Evolutionary conservation across 768 basidiomycete genomes (phyloP).

Genomic region (Suillus luteus): DNA sequence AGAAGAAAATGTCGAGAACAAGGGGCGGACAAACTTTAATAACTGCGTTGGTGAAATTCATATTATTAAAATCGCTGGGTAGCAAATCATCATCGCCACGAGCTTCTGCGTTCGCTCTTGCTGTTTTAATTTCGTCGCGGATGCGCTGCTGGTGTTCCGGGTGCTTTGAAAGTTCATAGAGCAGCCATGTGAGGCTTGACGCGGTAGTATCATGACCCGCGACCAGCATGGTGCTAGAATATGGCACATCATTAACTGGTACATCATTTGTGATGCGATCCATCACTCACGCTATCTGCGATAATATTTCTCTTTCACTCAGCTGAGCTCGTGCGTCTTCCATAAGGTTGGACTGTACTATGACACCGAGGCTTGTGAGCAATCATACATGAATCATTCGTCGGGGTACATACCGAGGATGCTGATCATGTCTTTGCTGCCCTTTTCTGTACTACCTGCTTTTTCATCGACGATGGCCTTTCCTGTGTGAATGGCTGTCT

Average conservation of each 20-base stretch:
- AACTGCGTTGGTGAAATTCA: constrained; percentile 34
- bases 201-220: constrained; percentile 26
- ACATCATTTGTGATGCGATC: constrained; percentile 17
- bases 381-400: not conserved
- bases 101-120: constrained; percentile 22
- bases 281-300: constrained; percentile 32
- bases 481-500: constrained; percentile 26
- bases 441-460: constrained; percentile 21
- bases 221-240: constrained; percentile 18
- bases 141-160: constrained; percentile 20
- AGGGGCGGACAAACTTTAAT: constrained; percentile 30
- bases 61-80: constrained; percentile 34
- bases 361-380: not conserved
- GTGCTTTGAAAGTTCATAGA: constrained; percentile 20
- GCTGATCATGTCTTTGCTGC: constrained; percentile 36
- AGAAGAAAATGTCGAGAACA: not conserved
- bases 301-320: constrained; percentile 34
- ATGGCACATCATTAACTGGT: constrained; percentile 28
- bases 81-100: constrained; percentile 31
- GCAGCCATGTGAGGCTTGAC: constrained; percentile 13
- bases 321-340: constrained; percentile 31
- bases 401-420: constrained; percentile 27
- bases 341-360: constrained; percentile 33
- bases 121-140: constrained; percentile 20
- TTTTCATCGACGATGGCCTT: constrained; percentile 26